Evolutionary conservation across 805 yeast genomes (phyloP), one percentile per base, ranked within the genome.

Genomic region (Starmerella kuoi): DNA sequence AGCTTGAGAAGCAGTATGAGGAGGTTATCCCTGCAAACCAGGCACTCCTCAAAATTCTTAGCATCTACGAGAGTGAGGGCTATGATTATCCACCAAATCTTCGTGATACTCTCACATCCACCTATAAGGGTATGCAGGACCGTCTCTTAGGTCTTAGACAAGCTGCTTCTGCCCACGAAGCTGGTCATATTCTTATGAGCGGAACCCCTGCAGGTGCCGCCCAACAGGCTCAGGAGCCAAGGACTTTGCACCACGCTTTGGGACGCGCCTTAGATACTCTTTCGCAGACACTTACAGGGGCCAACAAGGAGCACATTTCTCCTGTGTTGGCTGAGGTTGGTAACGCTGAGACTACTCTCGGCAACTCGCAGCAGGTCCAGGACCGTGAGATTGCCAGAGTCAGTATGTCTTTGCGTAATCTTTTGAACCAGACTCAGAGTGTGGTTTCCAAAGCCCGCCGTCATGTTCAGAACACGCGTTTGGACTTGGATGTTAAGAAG

Each of bases 11-110:
- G 48, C 76, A 74, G 55, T 74, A 82, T 45, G 94, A 83, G 53
- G 72, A 80, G 45, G 69, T 83, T 60, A 76, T 79, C 64, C 63
- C 69, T 37, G 76, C 82, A 43, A 81, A 79, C 67, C 70, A 65
- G 50, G 70, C 71, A 55, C 61, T 76, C 45, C 61, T 75, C 27
- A 60, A 71, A 18, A 74, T 76, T 33, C 68, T 79, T 37, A 55
- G 71, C 34, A 70, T 68, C 44, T 83, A 79, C 62, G 87, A 79
- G 55, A 72, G 66, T 51, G 94, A 82, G 61, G 72, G 80, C 38
- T 84, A 83, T 61, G 94, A 83, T 62, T 83, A 83, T 60, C 94
- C 94, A 8, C 73, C 76, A 42, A 77, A 78, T 54, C 66, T 77
- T 50, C 73, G 73, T 54, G 94, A 84, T 57, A 75, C 86, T n/a